These are phyloP conservation scores for Deinandra increscens DNA, from an alignment of 129 eudicot genomes.

Conservation along the genomic window DNA sequence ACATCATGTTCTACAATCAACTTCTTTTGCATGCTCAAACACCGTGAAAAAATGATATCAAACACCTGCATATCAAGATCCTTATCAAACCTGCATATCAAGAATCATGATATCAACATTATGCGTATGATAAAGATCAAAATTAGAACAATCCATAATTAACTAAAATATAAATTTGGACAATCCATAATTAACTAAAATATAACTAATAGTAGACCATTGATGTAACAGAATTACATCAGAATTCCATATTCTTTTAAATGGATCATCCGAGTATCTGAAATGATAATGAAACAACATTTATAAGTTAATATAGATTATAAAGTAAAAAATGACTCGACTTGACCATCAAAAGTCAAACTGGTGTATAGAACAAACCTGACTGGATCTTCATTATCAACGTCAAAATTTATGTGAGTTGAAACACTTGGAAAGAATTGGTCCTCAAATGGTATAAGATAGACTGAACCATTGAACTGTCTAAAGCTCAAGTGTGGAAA, in stretches of 20 bases:
- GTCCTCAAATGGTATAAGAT: conserved; percentile 63
- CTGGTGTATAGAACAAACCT: conserved; percentile 41
- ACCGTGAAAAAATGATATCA: too few species aligned
- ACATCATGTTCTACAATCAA: too few species aligned
- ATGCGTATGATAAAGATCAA: too few species aligned
- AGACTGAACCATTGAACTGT: conserved; percentile 79
- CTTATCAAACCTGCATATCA: too few species aligned
- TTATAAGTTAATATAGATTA: neutral
- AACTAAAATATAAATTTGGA: too few species aligned
- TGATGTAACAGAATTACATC: too few species aligned
- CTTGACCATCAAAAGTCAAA: conserved; percentile 15
- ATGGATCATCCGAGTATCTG: conserved; percentile 96
- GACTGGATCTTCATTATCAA: conserved; percentile 71
- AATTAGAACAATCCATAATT: too few species aligned
- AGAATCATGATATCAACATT: too few species aligned
- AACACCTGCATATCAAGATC: too few species aligned
- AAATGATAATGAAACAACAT: conserved; percentile 8
- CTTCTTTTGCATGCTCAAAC: too few species aligned
- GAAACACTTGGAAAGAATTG: conserved; percentile 77
- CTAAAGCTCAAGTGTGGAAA: conserved; percentile 95
- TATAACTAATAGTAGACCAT: too few species aligned
- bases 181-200: too few species aligned
- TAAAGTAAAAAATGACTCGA: conserved; percentile 2
- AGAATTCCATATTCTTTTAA: conserved; percentile 91
- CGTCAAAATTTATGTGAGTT: conserved; percentile 91